Base-by-base conservation (phyloP, 148 eudicot genomes). In the Silene latifolia region DNA sequence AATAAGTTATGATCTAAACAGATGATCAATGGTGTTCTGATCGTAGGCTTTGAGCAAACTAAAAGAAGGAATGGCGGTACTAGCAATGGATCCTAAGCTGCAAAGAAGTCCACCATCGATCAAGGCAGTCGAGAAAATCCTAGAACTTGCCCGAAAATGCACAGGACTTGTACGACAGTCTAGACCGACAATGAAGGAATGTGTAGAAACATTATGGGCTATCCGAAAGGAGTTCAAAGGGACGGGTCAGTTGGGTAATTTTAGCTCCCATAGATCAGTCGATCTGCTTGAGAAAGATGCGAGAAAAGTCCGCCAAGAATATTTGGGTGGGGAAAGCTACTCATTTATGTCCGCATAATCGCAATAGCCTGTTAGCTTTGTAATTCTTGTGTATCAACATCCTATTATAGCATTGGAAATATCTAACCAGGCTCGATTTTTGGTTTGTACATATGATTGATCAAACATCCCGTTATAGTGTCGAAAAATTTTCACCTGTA, bases 141-240 rank as follows among this genome's bases (percentile, higher is more conserved):
- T 88, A 42, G 80, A 86, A 85, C 88, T 90, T 32, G 92, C 91
- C 3, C 76, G 80, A 14, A 77, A 83, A 32, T 92, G 97, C 82
- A 78, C 85, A 13, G 85, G 84, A 1, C 76, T 85, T 69, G 35
- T 80, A 1, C 84, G 88, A 74, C 79, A 76, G 27, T 68, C 86
- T 11, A 88, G 97, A 81, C 97, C 97, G 13, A 35, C 87, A 8
- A 92, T 92, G 97, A 87, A 77, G 76, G 84, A 84, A 62, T 92
- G 97, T 13, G 90, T 83, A 3, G 89, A 89, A 75, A 75, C 76
- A 27, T 79, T 92, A 48, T 92, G 97, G 95, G 65, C 63, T 25
- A 84, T 90, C 24, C 77, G 97, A 73, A 89, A 83, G 75, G 87
- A 85, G 19, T 78, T 80, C 59, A 78, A 67, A 71, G 88, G 85